Conservation (phyloP, 768 basidiomycete genomes). For the Zangia roseola region DNA sequence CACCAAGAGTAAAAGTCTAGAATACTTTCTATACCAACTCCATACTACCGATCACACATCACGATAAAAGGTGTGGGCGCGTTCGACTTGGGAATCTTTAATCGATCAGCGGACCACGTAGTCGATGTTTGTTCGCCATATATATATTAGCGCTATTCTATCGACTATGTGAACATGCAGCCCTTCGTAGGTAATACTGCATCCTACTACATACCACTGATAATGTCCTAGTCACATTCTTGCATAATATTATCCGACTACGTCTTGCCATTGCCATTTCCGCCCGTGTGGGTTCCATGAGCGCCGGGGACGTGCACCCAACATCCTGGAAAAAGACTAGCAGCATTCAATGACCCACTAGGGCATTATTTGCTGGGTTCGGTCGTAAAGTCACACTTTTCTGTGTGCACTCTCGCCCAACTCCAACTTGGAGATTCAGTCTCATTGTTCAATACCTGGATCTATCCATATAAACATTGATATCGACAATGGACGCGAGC, state of each 20-base stretch:
- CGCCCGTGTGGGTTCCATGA: slow-evolving; percentile 45
- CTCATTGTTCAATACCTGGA: slow-evolving; percentile 26
- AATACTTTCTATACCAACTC: no score
- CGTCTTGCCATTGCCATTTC: no score
- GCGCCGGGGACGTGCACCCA: slow-evolving; percentile 9
- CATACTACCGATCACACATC: no score
- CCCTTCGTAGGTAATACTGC: slow-evolving; percentile 32
- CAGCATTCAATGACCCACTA: background rate
- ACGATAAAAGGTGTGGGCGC: no score
- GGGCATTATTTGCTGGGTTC: no score
- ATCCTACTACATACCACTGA: slow-evolving; percentile 2
- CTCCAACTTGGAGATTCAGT: no score
- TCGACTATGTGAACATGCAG: slow-evolving; percentile 49
- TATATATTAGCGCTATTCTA: slow-evolving; percentile 55
- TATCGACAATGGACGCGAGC: slow-evolving; percentile 39
- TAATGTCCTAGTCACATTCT: slow-evolving; percentile 55
- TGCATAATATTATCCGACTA: slow-evolving; percentile 66
- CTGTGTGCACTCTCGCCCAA: no score
- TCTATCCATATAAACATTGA: slow-evolving; percentile 20
- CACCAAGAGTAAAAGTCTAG: background rate
- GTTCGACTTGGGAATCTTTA: no score
- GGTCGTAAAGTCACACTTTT: slow-evolving; percentile 51
- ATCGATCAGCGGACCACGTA: no score
- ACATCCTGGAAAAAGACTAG: background rate
- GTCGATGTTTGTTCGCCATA: no score